Base-by-base conservation (phyloP, 768 basidiomycete species). In the Suillus plorans region DNA sequence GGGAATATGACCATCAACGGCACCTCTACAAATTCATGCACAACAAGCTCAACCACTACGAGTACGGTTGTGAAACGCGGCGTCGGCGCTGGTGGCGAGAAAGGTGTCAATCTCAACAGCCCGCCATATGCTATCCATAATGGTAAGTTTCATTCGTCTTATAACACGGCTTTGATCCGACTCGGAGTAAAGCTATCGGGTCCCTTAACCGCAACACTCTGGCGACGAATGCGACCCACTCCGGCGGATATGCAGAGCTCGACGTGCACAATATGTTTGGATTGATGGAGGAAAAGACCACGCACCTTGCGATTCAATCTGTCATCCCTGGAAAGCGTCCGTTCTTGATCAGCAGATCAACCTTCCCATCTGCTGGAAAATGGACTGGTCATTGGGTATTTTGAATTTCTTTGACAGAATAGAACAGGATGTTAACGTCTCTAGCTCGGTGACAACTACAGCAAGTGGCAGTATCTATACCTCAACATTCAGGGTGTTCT, bases 1-100 rank as follows among this genome's bases (percentile, higher is more conserved):
- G 90, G 90, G 5, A 92, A 92, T 69, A 84, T 92, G 72, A 90
- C 88, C 14, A 81, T 91, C 66, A 87, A 89, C 61, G 89, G 89
- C 7, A 84, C 79, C 3, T 75, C 82, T 49, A 91, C 89, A 6
- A 88, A 83, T 66, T 75, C 69, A 13, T 78, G 78, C 34, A 62
- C 63, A 65, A 75, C 18, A 42, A 13, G 22, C 41, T 62, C 64
- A 67, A 66, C 39, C 14, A 73, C 34, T 50, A 64, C 20, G 9
- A 47, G 62, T 10, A 18, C 45, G 6, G 63, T 84, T 31, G 64
- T 66, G 4, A 83, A 73, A 70, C 81, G 85, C 16, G 84, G 82
- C 1, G 59, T 86, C 52, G 86, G 85, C 5, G 85, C 84, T 4
- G 85, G 81, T 28, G 77, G 77, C 49, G 77, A 86, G 67, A 69